Evolutionary conservation across 768 basidiomycete genomes (phyloP), one percentile per base, ranked within the genome.

Genomic region (Trametes gibbosa): DNA sequence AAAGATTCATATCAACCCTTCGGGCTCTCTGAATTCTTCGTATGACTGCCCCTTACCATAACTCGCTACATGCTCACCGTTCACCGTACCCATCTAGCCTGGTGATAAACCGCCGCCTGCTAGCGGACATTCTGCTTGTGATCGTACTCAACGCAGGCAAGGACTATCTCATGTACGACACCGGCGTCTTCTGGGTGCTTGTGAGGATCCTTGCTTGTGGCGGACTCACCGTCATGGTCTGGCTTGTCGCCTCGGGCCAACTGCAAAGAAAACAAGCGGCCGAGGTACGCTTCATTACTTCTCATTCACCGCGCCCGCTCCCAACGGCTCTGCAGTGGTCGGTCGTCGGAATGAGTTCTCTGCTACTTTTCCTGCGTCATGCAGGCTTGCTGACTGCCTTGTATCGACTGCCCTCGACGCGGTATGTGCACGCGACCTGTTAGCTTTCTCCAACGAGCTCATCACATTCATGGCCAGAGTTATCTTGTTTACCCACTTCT

Each of bases 161-260:
- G 73, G 86, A 85, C 65, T 82, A 83, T 75, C 72, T 91, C 7
- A 72, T 92, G 47, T 76, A 82, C 17, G 85, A 89, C 69, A 81
- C 86, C 21, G 85, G 86, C 7, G 81, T 87, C 9, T 86, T 90
- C 67, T 92, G 89, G 90, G 77, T 90, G 14, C 76, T 87, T 34
- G 85, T 91, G 75, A 76, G 88, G 61, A 79, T 90, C 49, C 75
- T 92, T 52, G 87, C 86, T 3, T 83, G 84, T 63, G 87, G 84
- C n/a, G 86, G 82, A n/a, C 65, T 89, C 53, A 84, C 82, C 19
- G 79, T 83, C 42, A 63, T 89, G 45, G 71, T 82, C 19, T 85
- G 87, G 85, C 84, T 85, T 61, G 78, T 73, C 1, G 59, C 76
- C 48, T 84, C 82, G 0, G 81, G 82, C 4, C 79, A 84, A 66